A percentile compares a stretch with the other conserved stretches of the same genome.
Evolutionary conservation across 805 yeast genomes (phyloP).

Genomic region (Lachancea meyersii): DNA sequence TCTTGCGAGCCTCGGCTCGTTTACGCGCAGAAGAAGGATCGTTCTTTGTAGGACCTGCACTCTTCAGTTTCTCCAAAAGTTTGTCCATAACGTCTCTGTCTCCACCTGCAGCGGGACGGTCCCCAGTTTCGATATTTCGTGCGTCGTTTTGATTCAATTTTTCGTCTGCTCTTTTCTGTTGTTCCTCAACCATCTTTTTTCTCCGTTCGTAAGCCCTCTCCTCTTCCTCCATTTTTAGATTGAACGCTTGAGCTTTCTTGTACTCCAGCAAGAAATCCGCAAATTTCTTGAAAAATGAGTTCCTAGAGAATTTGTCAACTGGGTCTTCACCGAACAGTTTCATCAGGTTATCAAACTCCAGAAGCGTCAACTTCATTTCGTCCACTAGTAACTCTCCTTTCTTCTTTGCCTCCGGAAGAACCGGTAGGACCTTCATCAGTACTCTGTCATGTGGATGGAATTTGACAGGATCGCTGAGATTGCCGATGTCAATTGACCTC

Average conservation of each 20-base stretch:
- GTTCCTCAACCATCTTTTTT: constrained; percentile 45
- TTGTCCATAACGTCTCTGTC: constrained; percentile 68
- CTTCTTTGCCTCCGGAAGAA: constrained; percentile 67
- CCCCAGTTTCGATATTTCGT: constrained; percentile 11
- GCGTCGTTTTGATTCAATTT: constrained; percentile 10
- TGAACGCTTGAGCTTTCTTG: constrained; percentile 73
- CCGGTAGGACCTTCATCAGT: constrained; percentile 52
- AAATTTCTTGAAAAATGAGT: constrained; percentile 71
- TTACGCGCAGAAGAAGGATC: constrained; percentile 77
- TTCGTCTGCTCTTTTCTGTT: constrained; percentile 25
- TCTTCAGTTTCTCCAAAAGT: constrained; percentile 76
- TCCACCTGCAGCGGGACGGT: constrained; percentile 9
- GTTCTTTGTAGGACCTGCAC: constrained; percentile 72
- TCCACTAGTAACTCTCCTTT: constrained; percentile 60
- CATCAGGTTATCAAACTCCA: constrained; percentile 69
- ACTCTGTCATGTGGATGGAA: constrained; percentile 84
- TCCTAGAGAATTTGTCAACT: constrained; percentile 56
- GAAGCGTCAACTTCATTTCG: constrained; percentile 55
- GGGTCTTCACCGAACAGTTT: constrained; percentile 86
- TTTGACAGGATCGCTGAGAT: constrained; percentile 60
- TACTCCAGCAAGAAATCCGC: constrained; percentile 74
- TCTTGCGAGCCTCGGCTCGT: constrained; percentile 68
- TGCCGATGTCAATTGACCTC: constrained; percentile 72
- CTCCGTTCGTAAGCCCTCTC: constrained; percentile 69
- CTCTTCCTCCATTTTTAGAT: constrained; percentile 76